Evolutionary conservation across 2,329 filamentous ascomycete genomes (phyloP).

Genomic region (Aspergillus flavus): DNA sequence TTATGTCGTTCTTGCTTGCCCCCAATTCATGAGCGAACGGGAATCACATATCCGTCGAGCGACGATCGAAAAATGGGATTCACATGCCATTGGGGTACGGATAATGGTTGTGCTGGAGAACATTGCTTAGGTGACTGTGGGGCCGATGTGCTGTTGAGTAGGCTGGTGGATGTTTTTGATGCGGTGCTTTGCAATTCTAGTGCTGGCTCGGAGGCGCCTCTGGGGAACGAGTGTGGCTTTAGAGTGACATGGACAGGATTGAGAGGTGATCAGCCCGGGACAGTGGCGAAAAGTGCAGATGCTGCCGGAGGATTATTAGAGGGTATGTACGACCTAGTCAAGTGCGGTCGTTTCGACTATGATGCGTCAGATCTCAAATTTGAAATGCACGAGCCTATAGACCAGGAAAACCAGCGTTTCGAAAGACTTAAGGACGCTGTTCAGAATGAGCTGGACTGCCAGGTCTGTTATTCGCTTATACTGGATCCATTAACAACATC

Average conservation of each 20-base stretch:
- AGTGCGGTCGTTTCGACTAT: slow-evolving; percentile 61
- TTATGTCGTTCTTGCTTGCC: slow-evolving; percentile 78
- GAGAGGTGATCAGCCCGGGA: slow-evolving; percentile 45
- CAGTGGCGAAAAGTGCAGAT: slow-evolving; percentile 33
- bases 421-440: slow-evolving; percentile 62
- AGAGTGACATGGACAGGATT: slow-evolving; percentile 10
- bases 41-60: slow-evolving; percentile 76
- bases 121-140: slow-evolving; percentile 78
- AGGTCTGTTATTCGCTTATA: slow-evolving; percentile 82
- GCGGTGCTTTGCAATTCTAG: slow-evolving; percentile 24
- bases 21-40: slow-evolving; percentile 61
- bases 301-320: slow-evolving; percentile 46
- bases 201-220: background rate
- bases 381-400: slow-evolving; percentile 16
- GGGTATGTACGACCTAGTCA: slow-evolving; percentile 68
- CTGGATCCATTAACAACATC: slow-evolving; percentile 80
- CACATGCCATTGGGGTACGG: slow-evolving; percentile 62
- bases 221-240: slow-evolving; percentile 33
- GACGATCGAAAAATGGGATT: slow-evolving; percentile 70
- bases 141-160: slow-evolving; percentile 74
- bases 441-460: slow-evolving; percentile 78
- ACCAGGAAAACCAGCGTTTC: slow-evolving; percentile 55
- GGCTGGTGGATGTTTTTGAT: slow-evolving; percentile 65
- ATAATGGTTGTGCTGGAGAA: slow-evolving; percentile 62
- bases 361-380: slow-evolving; percentile 59